These are phyloP conservation scores for Sungouiella blattae DNA, from an alignment of 805 yeast species.

Conservation along the genomic window DNA sequence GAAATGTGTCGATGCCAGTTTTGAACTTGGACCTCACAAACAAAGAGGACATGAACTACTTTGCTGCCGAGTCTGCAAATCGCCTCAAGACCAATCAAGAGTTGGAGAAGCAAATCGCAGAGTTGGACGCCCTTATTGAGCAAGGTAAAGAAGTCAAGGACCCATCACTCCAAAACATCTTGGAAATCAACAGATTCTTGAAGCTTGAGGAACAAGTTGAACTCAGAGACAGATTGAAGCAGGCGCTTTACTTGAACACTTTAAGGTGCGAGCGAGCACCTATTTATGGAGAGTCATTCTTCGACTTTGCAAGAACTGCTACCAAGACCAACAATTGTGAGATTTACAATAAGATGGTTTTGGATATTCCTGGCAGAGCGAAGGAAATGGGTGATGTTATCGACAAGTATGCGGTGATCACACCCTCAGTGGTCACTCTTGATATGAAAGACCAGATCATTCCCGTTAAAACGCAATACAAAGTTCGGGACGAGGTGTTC, in stretches of 20 bases:
- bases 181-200: slow-evolving; percentile 56
- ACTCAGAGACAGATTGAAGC: slow-evolving; percentile 51
- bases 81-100: slow-evolving; percentile 45
- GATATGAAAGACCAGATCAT: slow-evolving; percentile 58
- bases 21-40: slow-evolving; percentile 58
- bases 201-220: slow-evolving; percentile 51
- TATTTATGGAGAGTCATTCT: slow-evolving; percentile 59
- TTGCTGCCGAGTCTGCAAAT: slow-evolving; percentile 42
- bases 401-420: slow-evolving; percentile 78
- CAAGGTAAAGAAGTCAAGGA: slow-evolving; percentile 11
- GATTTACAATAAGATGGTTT: slow-evolving; percentile 27
- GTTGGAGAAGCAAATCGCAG: slow-evolving; percentile 42
- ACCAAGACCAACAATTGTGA: slow-evolving; percentile 3
- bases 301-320: slow-evolving; percentile 21
- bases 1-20: slow-evolving; percentile 46
- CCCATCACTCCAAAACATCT: slow-evolving; percentile 34
- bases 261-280: slow-evolving; percentile 67
- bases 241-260: slow-evolving; percentile 58
- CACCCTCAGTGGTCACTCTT: slow-evolving; percentile 79
- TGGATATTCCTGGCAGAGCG: slow-evolving; percentile 25
- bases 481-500: slow-evolving; percentile 27
- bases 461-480: slow-evolving; percentile 37
- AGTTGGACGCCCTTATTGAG: slow-evolving; percentile 38
- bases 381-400: slow-evolving; percentile 46
- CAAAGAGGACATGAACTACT: slow-evolving; percentile 43